Evolutionary conservation across 495 filamentous ascomycete genomes (phyloP).

Genomic region (Pyrenopolyporus hunteri): DNA sequence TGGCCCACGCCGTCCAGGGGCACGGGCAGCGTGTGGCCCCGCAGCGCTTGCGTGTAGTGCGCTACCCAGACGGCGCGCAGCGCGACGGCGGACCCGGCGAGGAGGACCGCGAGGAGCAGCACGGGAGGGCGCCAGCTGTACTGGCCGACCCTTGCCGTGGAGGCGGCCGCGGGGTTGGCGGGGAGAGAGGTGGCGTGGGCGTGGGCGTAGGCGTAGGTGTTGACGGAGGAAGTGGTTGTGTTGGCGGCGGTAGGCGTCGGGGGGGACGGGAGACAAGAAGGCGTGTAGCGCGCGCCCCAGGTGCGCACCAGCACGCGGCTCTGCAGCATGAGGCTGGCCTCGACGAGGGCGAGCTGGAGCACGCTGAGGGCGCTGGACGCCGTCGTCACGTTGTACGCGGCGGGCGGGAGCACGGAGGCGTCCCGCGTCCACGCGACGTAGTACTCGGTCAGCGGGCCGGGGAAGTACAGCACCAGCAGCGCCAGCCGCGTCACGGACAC

Average conservation of each 20-base stretch:
- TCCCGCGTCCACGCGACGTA: constrained; percentile 34
- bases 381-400: constrained; percentile 11
- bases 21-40: constrained; percentile 18
- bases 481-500: constrained; percentile 9
- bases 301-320: constrained; percentile 17
- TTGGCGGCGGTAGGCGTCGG: not conserved
- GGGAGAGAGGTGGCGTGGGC: not conserved
- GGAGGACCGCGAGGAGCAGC: constrained; percentile 6
- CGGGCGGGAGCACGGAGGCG: not conserved
- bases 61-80: constrained; percentile 18
- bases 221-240: not conserved
- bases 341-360: constrained; percentile 22
- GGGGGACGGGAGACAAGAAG: not conserved
- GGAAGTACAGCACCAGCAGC: constrained; percentile 28
- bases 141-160: not conserved
- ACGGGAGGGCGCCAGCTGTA: constrained; percentile 19
- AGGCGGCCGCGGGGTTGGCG: not conserved
- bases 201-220: too few relatives aligned
- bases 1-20: constrained; percentile 18
- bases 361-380: constrained; percentile 13
- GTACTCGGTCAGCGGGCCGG: constrained; percentile 31
- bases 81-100: constrained; percentile 6
- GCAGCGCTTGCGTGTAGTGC: constrained; percentile 9
- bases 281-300: constrained; percentile 6
- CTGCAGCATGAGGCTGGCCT: constrained; percentile 21